Conservation (phyloP, 805 yeast species). For the Yamadazyma insecticola region DNA sequence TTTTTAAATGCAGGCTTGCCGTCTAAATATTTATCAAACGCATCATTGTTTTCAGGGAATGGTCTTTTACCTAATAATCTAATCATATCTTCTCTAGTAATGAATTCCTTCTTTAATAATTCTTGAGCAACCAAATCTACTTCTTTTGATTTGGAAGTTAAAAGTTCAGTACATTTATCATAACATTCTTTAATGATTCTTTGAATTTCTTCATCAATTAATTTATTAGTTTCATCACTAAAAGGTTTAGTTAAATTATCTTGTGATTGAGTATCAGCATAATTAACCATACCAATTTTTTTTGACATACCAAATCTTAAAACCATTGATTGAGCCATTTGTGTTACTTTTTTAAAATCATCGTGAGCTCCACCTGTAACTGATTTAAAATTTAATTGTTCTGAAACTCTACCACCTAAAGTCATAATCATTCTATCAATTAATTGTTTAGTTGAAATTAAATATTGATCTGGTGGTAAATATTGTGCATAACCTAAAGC, state of each 20-base stretch:
- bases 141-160: constrained; percentile 53
- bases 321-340: constrained; percentile 92
- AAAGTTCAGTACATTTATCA: constrained; percentile 51
- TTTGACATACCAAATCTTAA: constrained; percentile 86
- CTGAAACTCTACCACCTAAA: constrained; percentile 94
- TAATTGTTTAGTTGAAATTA: constrained; percentile 72
- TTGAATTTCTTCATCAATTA: constrained; percentile 67
- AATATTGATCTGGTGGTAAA: constrained; percentile 86
- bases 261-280: constrained; percentile 43
- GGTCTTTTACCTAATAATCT: constrained; percentile 73
- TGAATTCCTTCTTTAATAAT: constrained; percentile 66
- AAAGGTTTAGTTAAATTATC: constrained; percentile 66
- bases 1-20: constrained; percentile 30
- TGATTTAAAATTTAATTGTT: constrained; percentile 86
- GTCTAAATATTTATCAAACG: constrained; percentile 83
- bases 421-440: constrained; percentile 94
- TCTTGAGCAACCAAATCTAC: constrained; percentile 73
- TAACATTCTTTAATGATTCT: constrained; percentile 64
- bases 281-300: constrained; percentile 57
- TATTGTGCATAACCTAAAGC: constrained; percentile 98
- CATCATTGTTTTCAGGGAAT: constrained; percentile 74
- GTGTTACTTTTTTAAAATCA: constrained; percentile 93
- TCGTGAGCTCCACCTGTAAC: constrained; percentile 96
- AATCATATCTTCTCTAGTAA: constrained; percentile 78
- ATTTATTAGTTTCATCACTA: constrained; percentile 71